A percentile compares a stretch with the other conserved stretches of the same genome.
These are phyloP conservation scores for Euphorbia lathyris DNA, from an alignment of 345 rosid genomes.

Conservation along the genomic window DNA sequence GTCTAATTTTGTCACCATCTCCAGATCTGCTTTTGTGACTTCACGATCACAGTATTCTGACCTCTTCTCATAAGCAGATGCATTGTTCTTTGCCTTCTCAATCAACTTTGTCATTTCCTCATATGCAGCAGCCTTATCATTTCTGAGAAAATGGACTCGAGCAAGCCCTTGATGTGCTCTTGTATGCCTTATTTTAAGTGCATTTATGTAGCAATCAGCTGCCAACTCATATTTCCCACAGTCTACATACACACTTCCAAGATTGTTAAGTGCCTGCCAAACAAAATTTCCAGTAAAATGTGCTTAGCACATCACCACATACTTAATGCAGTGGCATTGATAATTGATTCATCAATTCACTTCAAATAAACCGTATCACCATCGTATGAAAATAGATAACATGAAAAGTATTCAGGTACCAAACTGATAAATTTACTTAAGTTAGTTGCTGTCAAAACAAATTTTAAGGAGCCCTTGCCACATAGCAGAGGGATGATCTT, in stretches of 20 bases:
- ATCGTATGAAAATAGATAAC: background rate
- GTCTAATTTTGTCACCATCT: constrained; percentile 86
- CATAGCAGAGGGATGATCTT: background rate
- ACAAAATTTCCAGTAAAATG: constrained; percentile 2
- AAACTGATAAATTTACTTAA: background rate
- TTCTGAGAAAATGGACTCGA: constrained; percentile 76
- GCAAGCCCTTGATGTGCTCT: constrained; percentile 99
- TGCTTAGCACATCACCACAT: background rate
- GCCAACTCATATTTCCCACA: constrained; percentile 67
- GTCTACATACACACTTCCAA: constrained; percentile 89
- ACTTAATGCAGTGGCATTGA: background rate
- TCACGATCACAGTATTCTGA: constrained; percentile 96
- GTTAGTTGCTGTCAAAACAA: background rate
- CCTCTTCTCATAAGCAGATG: constrained; percentile 97
- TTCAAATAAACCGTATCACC: background rate
- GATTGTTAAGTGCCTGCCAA: constrained; percentile 93
- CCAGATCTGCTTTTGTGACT: constrained; percentile 78
- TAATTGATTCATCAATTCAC: background rate
- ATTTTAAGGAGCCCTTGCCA: background rate
- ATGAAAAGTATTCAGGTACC: background rate
- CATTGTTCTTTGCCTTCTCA: constrained; percentile 79
- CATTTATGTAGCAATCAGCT: constrained; percentile 94
- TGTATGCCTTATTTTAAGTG: constrained; percentile 87
- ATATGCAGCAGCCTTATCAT: constrained; percentile 70
- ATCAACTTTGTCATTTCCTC: constrained; percentile 91